A percentile compares a stretch with the other conserved stretches of the same genome.
Conservation (phyloP, 1,284 basidiomycete species). For the Calocybe gambosa region DNA sequence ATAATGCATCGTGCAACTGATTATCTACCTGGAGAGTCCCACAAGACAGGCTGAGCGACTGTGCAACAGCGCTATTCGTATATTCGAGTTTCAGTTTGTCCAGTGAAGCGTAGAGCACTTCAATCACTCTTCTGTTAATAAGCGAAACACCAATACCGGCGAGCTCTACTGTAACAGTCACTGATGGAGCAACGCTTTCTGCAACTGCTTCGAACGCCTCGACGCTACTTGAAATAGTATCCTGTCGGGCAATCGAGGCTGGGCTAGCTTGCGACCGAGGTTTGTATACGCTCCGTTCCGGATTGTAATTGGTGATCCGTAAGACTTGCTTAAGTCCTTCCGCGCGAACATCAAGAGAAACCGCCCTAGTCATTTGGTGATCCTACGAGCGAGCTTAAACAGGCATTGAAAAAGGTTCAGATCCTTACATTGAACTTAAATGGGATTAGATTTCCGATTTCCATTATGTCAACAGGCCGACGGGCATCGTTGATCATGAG, state of each 20-base stretch:
- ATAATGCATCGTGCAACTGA: constrained; percentile 94
- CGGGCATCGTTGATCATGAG: constrained; percentile 62
- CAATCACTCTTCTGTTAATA: constrained; percentile 82
- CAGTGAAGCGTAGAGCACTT: constrained; percentile 87
- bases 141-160: constrained; percentile 93
- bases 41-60: constrained; percentile 79
- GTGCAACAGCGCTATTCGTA: constrained; percentile 75
- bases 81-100: constrained; percentile 85
- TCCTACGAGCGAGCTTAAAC: constrained; percentile 31
- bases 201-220: constrained; percentile 89
- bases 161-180: constrained; percentile 74
- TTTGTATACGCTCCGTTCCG: constrained; percentile 87
- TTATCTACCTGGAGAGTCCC: constrained; percentile 96
- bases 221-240: constrained; percentile 61
- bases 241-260: constrained; percentile 53
- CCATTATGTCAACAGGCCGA: constrained; percentile 88
- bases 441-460: constrained; percentile 90
- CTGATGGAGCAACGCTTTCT: constrained; percentile 64
- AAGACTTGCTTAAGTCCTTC: constrained; percentile 86
- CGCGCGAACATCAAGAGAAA: constrained; percentile 92
- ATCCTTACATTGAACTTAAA: constrained; percentile 74
- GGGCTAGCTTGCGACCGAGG: constrained; percentile 54
- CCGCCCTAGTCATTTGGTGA: constrained; percentile 47
- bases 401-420: background rate
- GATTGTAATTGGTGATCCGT: constrained; percentile 83